phyloP scores from a whole-genome alignment of 2,329 filamentous ascomycete genomes.

The Sporothrix phasma region DNA sequence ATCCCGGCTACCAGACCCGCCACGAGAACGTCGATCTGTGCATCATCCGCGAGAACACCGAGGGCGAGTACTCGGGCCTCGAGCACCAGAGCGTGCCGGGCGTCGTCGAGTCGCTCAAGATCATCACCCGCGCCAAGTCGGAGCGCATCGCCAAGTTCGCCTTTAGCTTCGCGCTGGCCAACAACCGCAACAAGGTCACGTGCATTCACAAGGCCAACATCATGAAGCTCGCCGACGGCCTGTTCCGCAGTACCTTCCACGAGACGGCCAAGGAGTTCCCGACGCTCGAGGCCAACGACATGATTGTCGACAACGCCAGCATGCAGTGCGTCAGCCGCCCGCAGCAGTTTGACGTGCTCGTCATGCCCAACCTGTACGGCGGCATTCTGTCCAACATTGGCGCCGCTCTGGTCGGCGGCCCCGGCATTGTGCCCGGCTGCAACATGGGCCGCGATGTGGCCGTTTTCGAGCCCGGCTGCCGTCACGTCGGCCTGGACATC shows the following conservation, averaged over 20 bases:
- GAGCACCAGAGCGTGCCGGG: conserved; percentile 96
- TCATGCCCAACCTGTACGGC: conserved; percentile 99
- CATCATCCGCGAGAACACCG: conserved; percentile 99
- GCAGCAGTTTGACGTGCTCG: conserved; percentile 98
- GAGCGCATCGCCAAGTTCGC: conserved; percentile 99
- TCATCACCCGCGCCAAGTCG: conserved; percentile 97
- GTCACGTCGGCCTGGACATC: conserved; percentile 98
- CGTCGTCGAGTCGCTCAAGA: conserved; percentile 98
- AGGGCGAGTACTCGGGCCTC: conserved; percentile 97
- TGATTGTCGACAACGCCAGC: conserved; percentile 99
- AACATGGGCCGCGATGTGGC: conserved; percentile 99
- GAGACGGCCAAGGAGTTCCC: conserved; percentile 89
- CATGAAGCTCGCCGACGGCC: conserved; percentile 98
- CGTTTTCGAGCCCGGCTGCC: conserved; percentile 97
- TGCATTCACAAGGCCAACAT: conserved; percentile 99
- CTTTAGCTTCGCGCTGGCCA: conserved; percentile 94
- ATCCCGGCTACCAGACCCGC: conserved; percentile 97
- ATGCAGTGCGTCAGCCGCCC: conserved; percentile 97
- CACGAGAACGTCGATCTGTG: conserved; percentile 96
- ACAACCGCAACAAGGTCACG: conserved; percentile 98
- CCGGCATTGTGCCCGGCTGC: conserved; percentile 94
- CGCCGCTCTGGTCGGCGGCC: conserved; percentile 90
- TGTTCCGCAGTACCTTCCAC: conserved; percentile 98
- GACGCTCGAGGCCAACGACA: conserved; percentile 91
- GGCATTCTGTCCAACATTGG: conserved; percentile 98